phyloP scores from a whole-genome alignment of 2,329 filamentous ascomycete genomes.

The Botrytis tulipae region DNA sequence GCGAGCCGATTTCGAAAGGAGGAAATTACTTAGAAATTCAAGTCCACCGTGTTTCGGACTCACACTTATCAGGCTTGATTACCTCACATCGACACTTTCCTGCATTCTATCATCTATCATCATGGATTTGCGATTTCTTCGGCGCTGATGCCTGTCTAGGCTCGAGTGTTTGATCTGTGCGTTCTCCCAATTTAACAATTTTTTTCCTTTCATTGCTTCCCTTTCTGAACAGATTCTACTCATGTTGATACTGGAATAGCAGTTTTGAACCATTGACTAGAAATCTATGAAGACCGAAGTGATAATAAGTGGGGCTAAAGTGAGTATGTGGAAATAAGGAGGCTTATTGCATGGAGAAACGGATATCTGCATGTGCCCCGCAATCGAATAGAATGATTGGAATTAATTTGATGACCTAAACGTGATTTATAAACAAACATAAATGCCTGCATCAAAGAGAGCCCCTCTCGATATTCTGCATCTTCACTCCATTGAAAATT shows the following conservation, averaged over 20 bases:
- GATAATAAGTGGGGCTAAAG: neutral
- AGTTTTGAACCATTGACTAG: too few relatives aligned
- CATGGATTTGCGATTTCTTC: neutral
- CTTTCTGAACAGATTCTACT: neutral
- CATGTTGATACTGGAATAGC: neutral
- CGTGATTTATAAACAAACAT: neutral
- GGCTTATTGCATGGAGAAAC: neutral
- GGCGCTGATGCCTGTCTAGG: too few relatives aligned
- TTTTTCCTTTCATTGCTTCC: neutral
- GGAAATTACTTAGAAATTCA: too few relatives aligned
- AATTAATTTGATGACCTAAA: neutral
- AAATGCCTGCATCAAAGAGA: neutral
- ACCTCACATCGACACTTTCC: too few relatives aligned
- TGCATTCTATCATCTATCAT: neutral
- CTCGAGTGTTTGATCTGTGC: neutral
- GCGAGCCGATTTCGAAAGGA: neutral
- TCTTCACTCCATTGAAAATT: neutral
- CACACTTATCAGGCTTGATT: neutral
- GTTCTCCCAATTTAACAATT: neutral
- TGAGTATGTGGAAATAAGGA: neutral
- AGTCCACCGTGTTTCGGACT: too few relatives aligned
- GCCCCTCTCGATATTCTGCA: neutral
- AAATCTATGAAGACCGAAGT: neutral
- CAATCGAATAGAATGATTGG: neutral
- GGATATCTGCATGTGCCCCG: neutral